These are phyloP conservation scores for Candida ortonii DNA, from an alignment of 805 yeast genomes.

Conservation along the genomic window DNA sequence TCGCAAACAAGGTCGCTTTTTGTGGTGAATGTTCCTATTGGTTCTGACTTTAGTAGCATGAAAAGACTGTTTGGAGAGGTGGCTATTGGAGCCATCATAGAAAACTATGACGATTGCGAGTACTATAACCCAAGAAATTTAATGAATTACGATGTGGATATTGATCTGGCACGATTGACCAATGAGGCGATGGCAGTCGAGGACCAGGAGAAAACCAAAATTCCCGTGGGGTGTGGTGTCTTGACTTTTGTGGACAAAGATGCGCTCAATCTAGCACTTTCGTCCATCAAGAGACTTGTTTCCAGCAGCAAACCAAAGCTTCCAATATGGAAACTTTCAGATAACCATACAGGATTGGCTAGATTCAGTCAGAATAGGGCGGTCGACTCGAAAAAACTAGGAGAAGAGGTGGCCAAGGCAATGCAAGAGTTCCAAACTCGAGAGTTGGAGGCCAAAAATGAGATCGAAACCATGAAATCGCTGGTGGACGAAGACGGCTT, in stretches of 20 bases:
- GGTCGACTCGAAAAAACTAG: constrained; percentile 50
- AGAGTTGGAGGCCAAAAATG: constrained; percentile 61
- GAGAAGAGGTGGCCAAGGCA: constrained; percentile 54
- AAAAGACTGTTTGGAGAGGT: constrained; percentile 56
- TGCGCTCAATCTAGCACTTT: constrained; percentile 61
- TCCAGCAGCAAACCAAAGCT: constrained; percentile 20
- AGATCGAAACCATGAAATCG: constrained; percentile 51
- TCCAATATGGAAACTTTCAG: constrained; percentile 40
- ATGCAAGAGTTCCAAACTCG: constrained; percentile 66
- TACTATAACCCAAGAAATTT: constrained; percentile 28
- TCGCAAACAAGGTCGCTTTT: constrained; percentile 60
- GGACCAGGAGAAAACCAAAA: constrained; percentile 36
- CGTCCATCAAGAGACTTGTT: constrained; percentile 54
- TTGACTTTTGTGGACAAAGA: constrained; percentile 72
- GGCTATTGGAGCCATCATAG: constrained; percentile 64
- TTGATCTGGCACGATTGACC: constrained; percentile 57
- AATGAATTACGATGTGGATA: constrained; percentile 38
- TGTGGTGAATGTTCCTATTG: constrained; percentile 70
- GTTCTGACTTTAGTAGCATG: constrained; percentile 49
- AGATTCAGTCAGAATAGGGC: constrained; percentile 44
- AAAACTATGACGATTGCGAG: constrained; percentile 34
- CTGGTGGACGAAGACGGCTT: constrained; percentile 92
- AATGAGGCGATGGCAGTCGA: constrained; percentile 43
- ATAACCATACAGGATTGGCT: constrained; percentile 31
- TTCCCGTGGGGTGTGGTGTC: constrained; percentile 74